phyloP scores from a whole-genome alignment of 2,329 filamentous ascomycete genomes.

The Microdochium bolleyi region DNA sequence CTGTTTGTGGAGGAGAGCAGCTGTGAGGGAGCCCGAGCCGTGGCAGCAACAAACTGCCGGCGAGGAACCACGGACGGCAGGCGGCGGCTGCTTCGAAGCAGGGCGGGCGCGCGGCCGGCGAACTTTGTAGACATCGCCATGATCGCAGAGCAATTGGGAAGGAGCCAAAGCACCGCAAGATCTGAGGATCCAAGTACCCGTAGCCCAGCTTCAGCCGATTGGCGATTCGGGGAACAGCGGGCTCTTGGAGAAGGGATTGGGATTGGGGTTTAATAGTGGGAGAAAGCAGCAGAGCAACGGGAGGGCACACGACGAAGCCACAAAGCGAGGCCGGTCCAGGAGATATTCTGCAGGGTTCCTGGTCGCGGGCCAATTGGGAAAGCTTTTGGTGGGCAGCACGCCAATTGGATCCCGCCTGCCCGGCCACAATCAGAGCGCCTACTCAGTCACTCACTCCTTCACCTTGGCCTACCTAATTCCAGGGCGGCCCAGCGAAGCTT shows the following conservation, averaged over 20 bases:
- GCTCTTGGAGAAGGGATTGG: neutral
- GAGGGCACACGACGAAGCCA: neutral
- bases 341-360: neutral
- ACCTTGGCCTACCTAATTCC: too few relatives aligned
- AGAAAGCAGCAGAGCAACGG: neutral
- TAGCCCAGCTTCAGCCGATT: neutral
- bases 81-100: conserved; percentile 47
- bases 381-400: neutral
- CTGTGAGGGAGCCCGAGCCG: conserved; percentile 23
- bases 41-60: conserved; percentile 33
- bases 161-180: neutral
- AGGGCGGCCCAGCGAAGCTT: neutral
- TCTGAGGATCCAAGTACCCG: neutral
- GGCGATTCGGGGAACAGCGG: neutral
- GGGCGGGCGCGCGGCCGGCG: conserved; percentile 49
- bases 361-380: neutral
- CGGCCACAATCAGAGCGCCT: too few relatives aligned
- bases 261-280: neutral
- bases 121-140: conserved; percentile 27
- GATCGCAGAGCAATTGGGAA: neutral
- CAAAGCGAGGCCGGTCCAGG: neutral
- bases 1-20: conserved; percentile 19
- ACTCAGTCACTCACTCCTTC: too few relatives aligned
- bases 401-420: too few relatives aligned
- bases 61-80: conserved; percentile 34